Base-by-base conservation (phyloP, 768 basidiomycete genomes). In the Tulasnella sp. region DNA sequence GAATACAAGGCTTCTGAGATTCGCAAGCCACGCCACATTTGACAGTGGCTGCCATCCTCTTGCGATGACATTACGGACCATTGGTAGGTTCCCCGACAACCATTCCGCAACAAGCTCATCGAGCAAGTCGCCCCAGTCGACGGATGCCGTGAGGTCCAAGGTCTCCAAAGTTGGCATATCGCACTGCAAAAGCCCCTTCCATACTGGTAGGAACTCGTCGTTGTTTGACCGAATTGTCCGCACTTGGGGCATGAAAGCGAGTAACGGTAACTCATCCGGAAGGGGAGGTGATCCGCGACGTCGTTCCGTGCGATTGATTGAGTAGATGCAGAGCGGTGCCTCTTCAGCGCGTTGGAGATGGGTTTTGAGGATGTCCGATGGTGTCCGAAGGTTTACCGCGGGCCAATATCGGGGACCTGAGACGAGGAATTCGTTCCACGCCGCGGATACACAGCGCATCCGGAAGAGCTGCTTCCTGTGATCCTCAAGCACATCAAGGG, bases 371-470 rank as follows among this genome's bases (percentile, higher is more conserved):
- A 37, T 34, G n/a, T 69, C 64, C 6, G 18, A 14, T 18, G 28
- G 28, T 28, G 64, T 37, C 28, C 64, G 64, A 28, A 69, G 64
- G 34, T 69, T 69, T 3, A 69, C 64, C 24, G 64, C 64, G 6
- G 4, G 64, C 64, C 64, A 69, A 37, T 69, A 69, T 20, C 64
- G 64, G 34, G 64, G 64, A 37, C 64, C 64, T 24, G 64, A 69
- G 64, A 69, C 64, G 64, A 64, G 60, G 11, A 64, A 64, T 28
- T 64, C 60, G 60, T 64, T 34, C 60, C 60, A 64, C 12, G 31
- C 11, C 31, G 8, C 31, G 28, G n/a, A 64, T 1, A 64, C 60
- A 24, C n/a, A 64, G n/a, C 60, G 60, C 60, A 64, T 64, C n/a
- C 8, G n/a, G 31, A 64, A 64, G 60, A 64, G 60, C n/a, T 28